Conservation (phyloP, 768 basidiomycete genomes). For the Nevesoporus exiguus region DNA sequence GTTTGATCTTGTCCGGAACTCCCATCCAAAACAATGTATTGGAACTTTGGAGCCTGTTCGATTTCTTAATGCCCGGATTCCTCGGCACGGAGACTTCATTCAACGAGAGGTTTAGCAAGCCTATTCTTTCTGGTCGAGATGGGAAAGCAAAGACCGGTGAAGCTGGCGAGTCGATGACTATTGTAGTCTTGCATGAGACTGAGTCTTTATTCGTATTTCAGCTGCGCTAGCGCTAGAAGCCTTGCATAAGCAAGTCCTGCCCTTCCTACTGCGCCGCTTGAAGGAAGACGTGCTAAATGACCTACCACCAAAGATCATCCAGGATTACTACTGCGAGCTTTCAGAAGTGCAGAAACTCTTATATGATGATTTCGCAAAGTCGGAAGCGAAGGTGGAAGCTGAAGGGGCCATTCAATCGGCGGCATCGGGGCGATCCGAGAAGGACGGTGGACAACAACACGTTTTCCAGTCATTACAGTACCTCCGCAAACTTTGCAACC, state of each 20-base stretch:
- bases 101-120: conserved; percentile 94
- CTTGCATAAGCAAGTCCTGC: conserved; percentile 97
- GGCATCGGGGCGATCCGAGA: conserved; percentile 30
- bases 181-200: neutral
- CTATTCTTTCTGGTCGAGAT: conserved; percentile 91
- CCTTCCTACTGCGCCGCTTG: conserved; percentile 91
- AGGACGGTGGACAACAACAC: conserved; percentile 65
- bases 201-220: conserved; percentile 30
- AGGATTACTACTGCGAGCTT: conserved; percentile 98
- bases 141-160: conserved; percentile 94
- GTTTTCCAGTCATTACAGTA: conserved; percentile 98
- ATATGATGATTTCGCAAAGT: conserved; percentile 90
- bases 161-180: conserved; percentile 62
- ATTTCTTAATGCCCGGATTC: conserved; percentile 99
- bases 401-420: conserved; percentile 60
- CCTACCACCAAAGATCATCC: conserved; percentile 97
- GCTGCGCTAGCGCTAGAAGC: conserved; percentile 94
- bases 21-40: conserved; percentile 99
- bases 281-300: conserved; percentile 97
- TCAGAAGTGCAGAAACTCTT: conserved; percentile 91
- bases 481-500: conserved; percentile 95
- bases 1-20: conserved; percentile 92
- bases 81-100: conserved; percentile 93
- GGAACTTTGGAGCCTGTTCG: conserved; percentile 97
- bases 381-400: conserved; percentile 61